Conservation (phyloP, 192 early-diverging fungal species). For the Coemansia sp. region DNA sequence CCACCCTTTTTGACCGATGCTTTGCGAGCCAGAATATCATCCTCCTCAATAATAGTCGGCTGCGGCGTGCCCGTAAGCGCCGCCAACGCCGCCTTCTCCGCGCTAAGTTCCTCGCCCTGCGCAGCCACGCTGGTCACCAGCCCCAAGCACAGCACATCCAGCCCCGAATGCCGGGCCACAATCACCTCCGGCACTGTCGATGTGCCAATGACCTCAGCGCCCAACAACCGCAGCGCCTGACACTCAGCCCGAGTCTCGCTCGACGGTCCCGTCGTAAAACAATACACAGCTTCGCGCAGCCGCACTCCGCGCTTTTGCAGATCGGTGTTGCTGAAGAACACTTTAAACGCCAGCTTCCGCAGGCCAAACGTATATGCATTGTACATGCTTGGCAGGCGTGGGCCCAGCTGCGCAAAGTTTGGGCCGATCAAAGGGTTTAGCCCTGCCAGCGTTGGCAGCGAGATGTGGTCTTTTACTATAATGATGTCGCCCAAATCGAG, state of each 20-base stretch:
- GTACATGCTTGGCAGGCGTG: slow-evolving; percentile 82
- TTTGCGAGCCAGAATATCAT: slow-evolving; percentile 39
- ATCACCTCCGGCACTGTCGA: slow-evolving; percentile 87
- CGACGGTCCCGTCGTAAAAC: slow-evolving; percentile 85
- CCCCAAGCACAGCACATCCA: slow-evolving; percentile 75
- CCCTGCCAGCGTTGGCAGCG: slow-evolving; percentile 70
- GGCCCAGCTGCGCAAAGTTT: slow-evolving; percentile 78
- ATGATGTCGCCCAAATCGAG: slow-evolving; percentile 86
- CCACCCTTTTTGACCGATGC: slow-evolving; percentile 43
- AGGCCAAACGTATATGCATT: slow-evolving; percentile 81
- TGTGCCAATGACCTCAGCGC: slow-evolving; percentile 87
- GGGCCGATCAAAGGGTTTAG: slow-evolving; percentile 81
- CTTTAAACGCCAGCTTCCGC: slow-evolving; percentile 65
- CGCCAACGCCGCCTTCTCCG: slow-evolving; percentile 34
- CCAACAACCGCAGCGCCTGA: slow-evolving; percentile 63
- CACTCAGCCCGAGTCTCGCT: slow-evolving; percentile 88
- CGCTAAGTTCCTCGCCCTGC: slow-evolving; percentile 28
- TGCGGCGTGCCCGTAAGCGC: slow-evolving; percentile 25
- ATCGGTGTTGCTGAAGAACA: slow-evolving; percentile 26
- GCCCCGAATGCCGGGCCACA: slow-evolving; percentile 79
- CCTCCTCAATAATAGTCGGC: slow-evolving; percentile 18
- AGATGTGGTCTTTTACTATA: slow-evolving; percentile 77
- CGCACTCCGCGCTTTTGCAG: slow-evolving; percentile 32
- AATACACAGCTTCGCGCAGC: slow-evolving; percentile 80
- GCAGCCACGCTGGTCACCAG: slow-evolving; percentile 76